Evolutionary conservation across 2,329 filamentous ascomycete genomes (phyloP), one percentile per base, ranked within the genome.

Genomic region (Hymenoscyphus salicellus): DNA sequence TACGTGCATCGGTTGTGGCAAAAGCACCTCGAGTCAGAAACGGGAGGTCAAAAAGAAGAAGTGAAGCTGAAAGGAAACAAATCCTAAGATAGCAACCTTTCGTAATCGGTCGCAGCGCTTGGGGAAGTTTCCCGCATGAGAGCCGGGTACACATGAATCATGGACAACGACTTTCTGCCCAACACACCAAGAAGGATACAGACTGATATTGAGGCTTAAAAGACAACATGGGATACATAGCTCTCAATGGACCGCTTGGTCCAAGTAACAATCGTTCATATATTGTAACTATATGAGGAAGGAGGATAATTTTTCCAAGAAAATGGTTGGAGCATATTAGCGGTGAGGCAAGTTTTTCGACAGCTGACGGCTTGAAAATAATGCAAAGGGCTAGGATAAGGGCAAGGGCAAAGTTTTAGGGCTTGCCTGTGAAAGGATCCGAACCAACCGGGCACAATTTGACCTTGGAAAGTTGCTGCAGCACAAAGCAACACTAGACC

Each of bases 381-480:
- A 6, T 6, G 17, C 17, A 38, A 26, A 59, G 14, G 33, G 57
- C n/a, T 28, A 43, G 36, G 57, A 38, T 43, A 41, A 41, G 57
- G 57, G 57, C 57, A 28, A 43, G 57, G 36, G 57, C 33, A 59
- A 59, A 41, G 26, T 17, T 41, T 43, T 41, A 43, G 57, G 36
- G 55, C 55, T 58, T 58, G n/a, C 30, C 38, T 41, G 20, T 59
- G 57, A 23, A 33, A 58, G 28, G 26, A 36, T n/a, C 16, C 26
- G 26, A 28, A 20, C 20, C n/a, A 52, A 52, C 17, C 55, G 26
- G 26, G 26, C 28, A 30, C 33, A 3, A 33, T 5, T 56, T 56
- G 55, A 30, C 55, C 55, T 30, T 33, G 30, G 28, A 56, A 56
- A 55, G 26, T 32, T 56, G 1, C 20, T 52, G 46, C 46, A 52